Evolutionary conservation across 441 rosid genomes (phyloP).

Genomic region (Adansonia rubrostipa): DNA sequence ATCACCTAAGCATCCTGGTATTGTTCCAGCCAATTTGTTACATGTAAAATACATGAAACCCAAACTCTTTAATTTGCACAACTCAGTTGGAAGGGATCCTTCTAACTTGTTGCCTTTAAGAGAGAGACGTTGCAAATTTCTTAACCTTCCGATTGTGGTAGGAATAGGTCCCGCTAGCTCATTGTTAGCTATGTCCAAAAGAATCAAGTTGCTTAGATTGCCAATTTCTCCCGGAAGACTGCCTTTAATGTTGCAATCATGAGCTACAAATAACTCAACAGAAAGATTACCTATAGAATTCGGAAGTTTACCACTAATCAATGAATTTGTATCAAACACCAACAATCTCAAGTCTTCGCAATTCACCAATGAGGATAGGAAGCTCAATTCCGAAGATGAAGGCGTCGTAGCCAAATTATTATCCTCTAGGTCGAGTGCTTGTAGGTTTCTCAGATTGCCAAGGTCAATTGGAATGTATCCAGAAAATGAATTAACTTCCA

Average conservation of each 20-base stretch:
- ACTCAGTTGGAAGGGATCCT: neutral
- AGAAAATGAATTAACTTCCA: neutral
- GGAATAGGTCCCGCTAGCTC: constrained; percentile 2
- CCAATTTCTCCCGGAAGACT: neutral
- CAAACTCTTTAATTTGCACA: neutral
- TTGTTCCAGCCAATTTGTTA: neutral
- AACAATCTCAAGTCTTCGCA: neutral
- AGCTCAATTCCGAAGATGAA: neutral
- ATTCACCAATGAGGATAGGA: neutral
- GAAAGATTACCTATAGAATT: neutral
- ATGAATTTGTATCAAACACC: rapidly evolving
- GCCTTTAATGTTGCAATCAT: neutral
- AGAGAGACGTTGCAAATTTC: neutral
- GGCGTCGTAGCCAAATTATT: neutral
- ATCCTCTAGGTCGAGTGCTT: rapidly evolving
- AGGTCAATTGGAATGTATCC: neutral
- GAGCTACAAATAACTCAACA: rapidly evolving
- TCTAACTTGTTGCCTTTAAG: neutral
- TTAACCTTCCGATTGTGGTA: neutral
- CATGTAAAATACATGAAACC: neutral
- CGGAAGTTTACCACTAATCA: neutral
- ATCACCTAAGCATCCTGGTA: neutral
- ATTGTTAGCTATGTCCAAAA: neutral
- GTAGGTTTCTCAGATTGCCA: neutral
- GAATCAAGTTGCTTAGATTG: neutral